Evolutionary conservation across 2,329 filamentous ascomycete genomes (phyloP), one percentile per base, ranked within the genome.

Genomic region (Raffaelea deltoideospora): DNA sequence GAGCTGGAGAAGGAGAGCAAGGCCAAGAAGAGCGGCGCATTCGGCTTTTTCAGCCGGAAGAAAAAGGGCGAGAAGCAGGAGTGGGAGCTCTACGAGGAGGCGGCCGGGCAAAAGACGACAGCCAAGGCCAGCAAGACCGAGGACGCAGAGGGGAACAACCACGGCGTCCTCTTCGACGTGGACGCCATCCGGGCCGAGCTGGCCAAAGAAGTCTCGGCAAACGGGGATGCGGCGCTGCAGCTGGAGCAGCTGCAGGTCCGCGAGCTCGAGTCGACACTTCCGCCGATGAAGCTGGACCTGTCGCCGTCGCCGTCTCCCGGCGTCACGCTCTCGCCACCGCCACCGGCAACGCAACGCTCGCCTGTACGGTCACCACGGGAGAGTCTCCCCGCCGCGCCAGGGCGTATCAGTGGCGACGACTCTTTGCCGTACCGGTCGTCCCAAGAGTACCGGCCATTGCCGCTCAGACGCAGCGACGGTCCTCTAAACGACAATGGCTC

Each of bases 1-100:
- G 76, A 90, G 49, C 68, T 93, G 4, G 86, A 94, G 50, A 77
- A 74, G 52, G 81, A 90, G 48, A 78, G 76, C 15, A 76, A 81
- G 49, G 76, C 78, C 50, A 64, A 61, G 46, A 57, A 59, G 34
- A 55, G 60, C 29, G 71, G 54, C 10, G 60, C 61, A 30, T 86
- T 88, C 49, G 73, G 76, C 26, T 73, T 92, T 47, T 95, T 95
- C 58, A 78, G 79, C 30, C 75, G 81, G 34, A 86, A 83, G 50
- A 94, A 84, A 60, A 80, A 79, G 56, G 58, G 69, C 30, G 65
- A 86, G 51, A 87, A 86, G 58, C 85, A 86, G 51, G 81, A 83
- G 37, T 95, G 88, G 88, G 88, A 96, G 55, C 85, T 85, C 9
- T 95, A 95, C 53, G 80, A 95, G 52, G 82, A 92, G 42, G 28